Conservation (phyloP, 1,139 yeast genomes). For the Candida sojae region DNA sequence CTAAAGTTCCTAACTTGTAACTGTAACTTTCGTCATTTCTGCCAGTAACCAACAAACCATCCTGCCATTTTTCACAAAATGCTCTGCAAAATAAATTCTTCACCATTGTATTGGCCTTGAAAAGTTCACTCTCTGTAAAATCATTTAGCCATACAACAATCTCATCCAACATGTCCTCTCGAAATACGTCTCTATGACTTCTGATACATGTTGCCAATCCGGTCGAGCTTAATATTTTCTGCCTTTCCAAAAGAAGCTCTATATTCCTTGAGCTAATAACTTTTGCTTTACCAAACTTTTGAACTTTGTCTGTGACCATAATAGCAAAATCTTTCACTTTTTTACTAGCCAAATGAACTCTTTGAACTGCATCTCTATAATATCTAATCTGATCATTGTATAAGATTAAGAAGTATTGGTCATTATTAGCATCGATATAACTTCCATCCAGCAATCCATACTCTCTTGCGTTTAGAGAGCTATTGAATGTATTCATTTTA, state of each 20-base stretch:
- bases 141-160: conserved; percentile 66
- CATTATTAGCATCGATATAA: conserved; percentile 47
- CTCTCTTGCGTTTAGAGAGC: conserved; percentile 31
- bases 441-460: conserved; percentile 25
- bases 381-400: conserved; percentile 84
- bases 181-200: conserved; percentile 65
- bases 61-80: conserved; percentile 53
- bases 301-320: conserved; percentile 71
- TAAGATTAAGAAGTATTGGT: conserved; percentile 56
- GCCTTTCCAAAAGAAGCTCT: conserved; percentile 52
- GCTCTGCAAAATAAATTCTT: conserved; percentile 60
- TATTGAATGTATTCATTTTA: conserved; percentile 25
- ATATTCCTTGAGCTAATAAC: conserved; percentile 61
- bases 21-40: conserved; percentile 14
- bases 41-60: conserved; percentile 35
- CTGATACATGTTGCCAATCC: conserved; percentile 71
- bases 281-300: conserved; percentile 66
- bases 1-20: conserved; percentile 37
- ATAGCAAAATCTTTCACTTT: conserved; percentile 68
- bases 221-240: conserved; percentile 54
- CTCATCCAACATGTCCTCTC: conserved; percentile 83
- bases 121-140: conserved; percentile 56
- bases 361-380: conserved; percentile 68
- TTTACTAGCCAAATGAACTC: conserved; percentile 64
- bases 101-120: conserved; percentile 48